Percentiles rank a stretch among this genome's conserved stretches.
Evolutionary conservation across 345 rosid species (phyloP).

Genomic region (Eucalyptus pauciflora): DNA sequence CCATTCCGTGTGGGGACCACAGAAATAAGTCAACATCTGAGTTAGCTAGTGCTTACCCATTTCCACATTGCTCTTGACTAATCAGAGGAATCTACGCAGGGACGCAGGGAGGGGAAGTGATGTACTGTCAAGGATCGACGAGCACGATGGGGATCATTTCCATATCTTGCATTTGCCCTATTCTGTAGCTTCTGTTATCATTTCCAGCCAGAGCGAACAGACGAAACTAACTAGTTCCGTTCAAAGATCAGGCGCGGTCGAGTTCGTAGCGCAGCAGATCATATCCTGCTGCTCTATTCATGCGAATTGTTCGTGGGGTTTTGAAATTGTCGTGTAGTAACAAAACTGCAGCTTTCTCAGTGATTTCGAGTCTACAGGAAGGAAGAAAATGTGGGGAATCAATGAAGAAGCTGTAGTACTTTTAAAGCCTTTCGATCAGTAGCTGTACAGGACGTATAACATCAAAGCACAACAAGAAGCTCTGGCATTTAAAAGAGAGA

Average conservation of each 20-base stretch:
- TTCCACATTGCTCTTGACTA: not conserved
- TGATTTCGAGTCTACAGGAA: not conserved
- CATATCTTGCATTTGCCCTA: not conserved
- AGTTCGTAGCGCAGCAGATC: not conserved
- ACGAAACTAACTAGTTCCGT: not conserved
- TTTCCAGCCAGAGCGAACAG: not conserved
- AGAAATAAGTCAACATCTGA: not conserved
- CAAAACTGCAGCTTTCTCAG: not conserved
- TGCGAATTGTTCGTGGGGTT: not conserved
- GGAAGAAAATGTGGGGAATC: not conserved
- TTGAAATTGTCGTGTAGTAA: not conserved
- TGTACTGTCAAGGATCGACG: not conserved
- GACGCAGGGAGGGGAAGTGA: not conserved
- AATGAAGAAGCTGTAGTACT: not conserved
- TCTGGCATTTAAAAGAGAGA: not conserved
- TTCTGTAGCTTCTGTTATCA: not conserved
- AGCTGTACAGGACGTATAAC: not conserved
- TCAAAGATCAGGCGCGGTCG: not conserved
- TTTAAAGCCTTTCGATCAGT: not conserved
- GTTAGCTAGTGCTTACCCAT: not conserved
- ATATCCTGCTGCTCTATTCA: not conserved
- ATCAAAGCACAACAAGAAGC: not conserved
- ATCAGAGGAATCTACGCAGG: not conserved
- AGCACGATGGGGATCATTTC: not conserved
- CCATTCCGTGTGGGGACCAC: not conserved